Conservation (phyloP, 208 protist species). For the Leishmania martiniquensis region DNA sequence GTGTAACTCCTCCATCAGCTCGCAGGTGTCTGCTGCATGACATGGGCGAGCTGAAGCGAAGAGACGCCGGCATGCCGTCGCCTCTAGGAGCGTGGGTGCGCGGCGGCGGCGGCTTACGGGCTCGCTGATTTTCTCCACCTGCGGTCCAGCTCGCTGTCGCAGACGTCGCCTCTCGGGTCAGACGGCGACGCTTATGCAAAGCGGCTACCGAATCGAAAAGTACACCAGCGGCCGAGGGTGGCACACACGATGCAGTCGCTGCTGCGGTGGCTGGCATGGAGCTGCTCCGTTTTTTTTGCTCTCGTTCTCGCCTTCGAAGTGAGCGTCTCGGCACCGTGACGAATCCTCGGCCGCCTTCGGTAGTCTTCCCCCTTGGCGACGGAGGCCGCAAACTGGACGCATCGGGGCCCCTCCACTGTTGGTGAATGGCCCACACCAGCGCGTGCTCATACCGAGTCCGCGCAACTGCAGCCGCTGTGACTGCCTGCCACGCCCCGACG, state of each 20-base stretch:
- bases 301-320: not conserved
- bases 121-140: not conserved
- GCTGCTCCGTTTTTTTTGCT: not conserved
- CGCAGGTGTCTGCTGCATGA: not conserved
- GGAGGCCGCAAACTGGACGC: not conserved
- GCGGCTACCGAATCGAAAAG: constrained; percentile 15
- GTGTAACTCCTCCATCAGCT: not conserved
- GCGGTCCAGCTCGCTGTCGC: constrained; percentile 7
- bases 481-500: constrained; percentile 62
- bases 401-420: too few species aligned
- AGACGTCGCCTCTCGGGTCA: not conserved
- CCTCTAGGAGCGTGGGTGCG: not conserved
- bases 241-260: not conserved
- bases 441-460: constrained; percentile 33
- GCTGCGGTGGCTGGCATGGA: not conserved
- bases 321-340: not conserved
- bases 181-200: constrained; percentile 19
- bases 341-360: not conserved
- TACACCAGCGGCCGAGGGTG: constrained; percentile 4
- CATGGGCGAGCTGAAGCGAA: not conserved
- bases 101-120: not conserved
- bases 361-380: not conserved
- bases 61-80: not conserved
- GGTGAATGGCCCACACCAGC: constrained; percentile 23
- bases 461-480: constrained; percentile 50